Evolutionary conservation across 192 early-diverging fungal genomes (phyloP), one percentile per base, ranked within the genome.

Genomic region (Dissophora globulifera): DNA sequence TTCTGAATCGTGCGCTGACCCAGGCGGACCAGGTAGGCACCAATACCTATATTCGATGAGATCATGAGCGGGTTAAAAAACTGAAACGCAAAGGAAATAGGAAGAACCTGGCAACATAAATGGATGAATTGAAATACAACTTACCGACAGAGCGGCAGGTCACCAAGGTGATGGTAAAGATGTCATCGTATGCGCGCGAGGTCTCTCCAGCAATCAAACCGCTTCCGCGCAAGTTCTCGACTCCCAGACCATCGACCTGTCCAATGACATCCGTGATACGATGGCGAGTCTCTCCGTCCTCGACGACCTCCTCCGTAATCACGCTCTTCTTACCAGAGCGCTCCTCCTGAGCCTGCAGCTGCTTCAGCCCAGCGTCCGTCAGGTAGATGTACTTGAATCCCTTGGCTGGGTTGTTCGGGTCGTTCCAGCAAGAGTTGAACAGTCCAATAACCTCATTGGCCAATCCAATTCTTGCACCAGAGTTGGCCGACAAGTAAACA

Each of bases 141-240:
- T 32, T 66, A 85, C 96, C 97, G 35, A 99, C 97, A 46, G 95
- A 97, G 48, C 97, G 91, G 79, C 96, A 98, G 1, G 97, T 97
- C 31, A 99, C 97, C 50, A 99, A 80, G 5, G 97, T 97, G 17
- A 93, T 82, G 4, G 97, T 99, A 78, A 99, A 99, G 72, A 98
- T 98, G 58, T 99, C 97, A 38, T 95, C 89, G 81, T 99, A 99
- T 7, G 97, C 97, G 54, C 90, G 88, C 35, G 93, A 92, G 15
- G 97, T 98, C 49, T 90, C 96, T 50, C 97, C 96, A 30, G 97
- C 97, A 91, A 99, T 99, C 89, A 95, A 86, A 50, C 95, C 97
- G 22, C 92, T 93, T 20, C 97, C 97, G 40, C 91, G 90, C 85
- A 99, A 87, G 85, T 96, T 97, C 85, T 99, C 96, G 17, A 98